phyloP scores from a whole-genome alignment of 768 basidiomycete species.

The Suillus cothurnatus region DNA sequence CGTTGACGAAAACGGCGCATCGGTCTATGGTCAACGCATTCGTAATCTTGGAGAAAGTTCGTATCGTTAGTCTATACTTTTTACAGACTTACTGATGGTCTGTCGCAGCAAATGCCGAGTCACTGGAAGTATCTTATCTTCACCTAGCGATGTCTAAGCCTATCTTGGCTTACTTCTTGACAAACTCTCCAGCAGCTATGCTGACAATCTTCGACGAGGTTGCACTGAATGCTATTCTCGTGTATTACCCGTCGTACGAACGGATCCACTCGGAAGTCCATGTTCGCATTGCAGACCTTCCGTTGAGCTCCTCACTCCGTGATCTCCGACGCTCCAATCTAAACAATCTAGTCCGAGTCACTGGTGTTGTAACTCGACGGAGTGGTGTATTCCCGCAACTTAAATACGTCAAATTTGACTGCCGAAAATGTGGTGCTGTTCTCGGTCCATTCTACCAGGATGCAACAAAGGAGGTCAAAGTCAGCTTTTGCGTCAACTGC shows the following conservation, averaged over 20 bases:
- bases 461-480: constrained; percentile 88
- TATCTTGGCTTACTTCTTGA: constrained; percentile 96
- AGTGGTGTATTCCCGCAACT: constrained; percentile 99
- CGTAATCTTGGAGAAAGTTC: constrained; percentile 92
- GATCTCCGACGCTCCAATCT: constrained; percentile 91
- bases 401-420: constrained; percentile 99
- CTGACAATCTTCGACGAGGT: constrained; percentile 94
- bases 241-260: constrained; percentile 95
- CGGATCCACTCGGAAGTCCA: constrained; percentile 98
- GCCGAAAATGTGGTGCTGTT: constrained; percentile 90
- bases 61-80: constrained; percentile 23
- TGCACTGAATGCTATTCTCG: constrained; percentile 89
- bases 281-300: constrained; percentile 94
- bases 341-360: constrained; percentile 93
- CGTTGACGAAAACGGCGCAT: constrained; percentile 87
- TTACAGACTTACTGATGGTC: constrained; percentile 16
- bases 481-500: constrained; percentile 94
- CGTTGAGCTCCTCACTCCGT: constrained; percentile 85
- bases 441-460: constrained; percentile 99
- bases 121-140: constrained; percentile 96
- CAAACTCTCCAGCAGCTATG: constrained; percentile 93
- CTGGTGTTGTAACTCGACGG: constrained; percentile 93
- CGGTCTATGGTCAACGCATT: constrained; percentile 94
- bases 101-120: constrained; percentile 86
- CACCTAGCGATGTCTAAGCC: constrained; percentile 92